These are phyloP conservation scores for Synchytrium microbalum DNA, from an alignment of 371 early-diverging fungal genomes.

Conservation along the genomic window DNA sequence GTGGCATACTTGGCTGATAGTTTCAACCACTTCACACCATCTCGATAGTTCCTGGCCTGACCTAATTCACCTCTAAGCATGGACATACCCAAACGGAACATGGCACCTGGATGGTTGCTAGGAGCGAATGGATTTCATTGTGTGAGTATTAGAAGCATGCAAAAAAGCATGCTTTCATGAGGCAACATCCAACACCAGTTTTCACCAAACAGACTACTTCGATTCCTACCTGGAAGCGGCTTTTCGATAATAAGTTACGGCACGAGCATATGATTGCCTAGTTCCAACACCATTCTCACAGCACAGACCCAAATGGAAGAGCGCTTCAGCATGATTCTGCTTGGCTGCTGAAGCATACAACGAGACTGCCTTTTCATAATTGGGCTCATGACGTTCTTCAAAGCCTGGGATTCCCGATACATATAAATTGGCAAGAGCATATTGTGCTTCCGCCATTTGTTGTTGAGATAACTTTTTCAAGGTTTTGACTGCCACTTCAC, in stretches of 20 bases:
- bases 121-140: background rate
- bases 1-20: constrained; percentile 82
- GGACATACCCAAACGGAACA: constrained; percentile 91
- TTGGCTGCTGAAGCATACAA: constrained; percentile 29
- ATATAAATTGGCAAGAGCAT: constrained; percentile 28
- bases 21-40: constrained; percentile 86
- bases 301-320: too few species aligned
- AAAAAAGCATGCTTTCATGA: constrained; percentile 14
- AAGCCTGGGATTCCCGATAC: constrained; percentile 30
- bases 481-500: constrained; percentile 16
- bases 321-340: constrained; percentile 27
- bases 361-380: constrained; percentile 27
- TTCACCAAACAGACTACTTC: too few species aligned
- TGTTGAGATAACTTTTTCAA: constrained; percentile 13
- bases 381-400: constrained; percentile 20
- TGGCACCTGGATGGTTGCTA: constrained; percentile 55
- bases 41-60: constrained; percentile 61
- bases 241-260: too few species aligned
- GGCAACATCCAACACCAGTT: constrained; percentile 28
- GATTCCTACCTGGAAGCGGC: too few species aligned
- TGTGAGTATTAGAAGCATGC: background rate
- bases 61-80: constrained; percentile 70
- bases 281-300: too few species aligned
- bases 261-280: too few species aligned
- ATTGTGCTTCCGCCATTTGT: constrained; percentile 21